These are phyloP conservation scores for Puccinia sorghi DNA, from an alignment of 1,284 basidiomycete species.

Conservation along the genomic window DNA sequence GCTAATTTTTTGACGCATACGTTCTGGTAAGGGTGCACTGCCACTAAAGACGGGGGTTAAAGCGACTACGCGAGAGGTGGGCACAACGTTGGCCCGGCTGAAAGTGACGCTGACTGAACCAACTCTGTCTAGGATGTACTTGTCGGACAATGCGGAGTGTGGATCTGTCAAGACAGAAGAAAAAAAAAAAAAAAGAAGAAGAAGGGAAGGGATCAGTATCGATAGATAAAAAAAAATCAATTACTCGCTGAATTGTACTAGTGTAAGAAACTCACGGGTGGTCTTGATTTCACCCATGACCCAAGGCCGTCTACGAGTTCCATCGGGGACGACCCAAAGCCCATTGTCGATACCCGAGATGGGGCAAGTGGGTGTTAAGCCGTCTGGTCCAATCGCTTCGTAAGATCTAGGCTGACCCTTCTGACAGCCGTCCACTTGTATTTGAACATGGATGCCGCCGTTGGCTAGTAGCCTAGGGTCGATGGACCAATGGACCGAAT, in stretches of 20 bases:
- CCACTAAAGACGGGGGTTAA: constrained; percentile 41
- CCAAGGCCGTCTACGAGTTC: constrained; percentile 48
- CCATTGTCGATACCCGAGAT: constrained; percentile 41
- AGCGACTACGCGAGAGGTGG: constrained; percentile 42
- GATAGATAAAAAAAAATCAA: not conserved
- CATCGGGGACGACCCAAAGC: constrained; percentile 48
- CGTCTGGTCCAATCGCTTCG: constrained; percentile 22
- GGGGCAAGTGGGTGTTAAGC: constrained; percentile 14
- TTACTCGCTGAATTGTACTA: too few relatives aligned
- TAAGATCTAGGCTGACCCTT: constrained; percentile 47
- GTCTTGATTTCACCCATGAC: constrained; percentile 48
- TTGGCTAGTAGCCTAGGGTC: constrained; percentile 18
- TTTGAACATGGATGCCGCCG: constrained; percentile 42
- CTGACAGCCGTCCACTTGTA: constrained; percentile 48
- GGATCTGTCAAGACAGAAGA: constrained; percentile 24
- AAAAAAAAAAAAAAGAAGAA: not conserved
- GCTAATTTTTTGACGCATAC: constrained; percentile 42
- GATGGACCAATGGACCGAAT: constrained; percentile 46
- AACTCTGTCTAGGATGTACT: constrained; percentile 42
- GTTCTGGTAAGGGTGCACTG: constrained; percentile 40
- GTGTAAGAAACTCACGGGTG: constrained; percentile 21
- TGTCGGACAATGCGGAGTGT: constrained; percentile 48
- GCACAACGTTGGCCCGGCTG: constrained; percentile 38
- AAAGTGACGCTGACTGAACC: constrained; percentile 41
- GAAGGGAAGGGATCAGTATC: not conserved